Conservation (phyloP, 495 filamentous ascomycete species). For the Penicillium argentinense region DNA sequence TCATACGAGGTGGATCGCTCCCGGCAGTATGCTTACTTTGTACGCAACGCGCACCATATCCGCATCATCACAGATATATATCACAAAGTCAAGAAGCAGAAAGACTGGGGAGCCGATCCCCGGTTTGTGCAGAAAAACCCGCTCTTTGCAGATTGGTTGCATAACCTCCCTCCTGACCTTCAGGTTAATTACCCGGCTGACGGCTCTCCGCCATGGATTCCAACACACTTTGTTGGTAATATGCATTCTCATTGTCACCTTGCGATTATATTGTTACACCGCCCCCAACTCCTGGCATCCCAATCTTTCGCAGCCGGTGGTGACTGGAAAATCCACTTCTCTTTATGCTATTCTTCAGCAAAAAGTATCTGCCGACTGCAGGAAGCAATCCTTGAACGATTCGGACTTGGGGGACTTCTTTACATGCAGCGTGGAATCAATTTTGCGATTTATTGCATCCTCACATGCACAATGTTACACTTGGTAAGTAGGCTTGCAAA, state of each 20-base stretch:
- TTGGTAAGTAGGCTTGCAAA: constrained; percentile 69
- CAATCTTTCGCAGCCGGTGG: constrained; percentile 71
- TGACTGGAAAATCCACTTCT: constrained; percentile 85
- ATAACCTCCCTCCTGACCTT: constrained; percentile 75
- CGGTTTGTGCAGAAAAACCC: constrained; percentile 78
- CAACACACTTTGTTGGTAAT: constrained; percentile 88
- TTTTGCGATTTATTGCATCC: constrained; percentile 88
- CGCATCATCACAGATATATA: constrained; percentile 74
- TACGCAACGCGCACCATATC: constrained; percentile 74
- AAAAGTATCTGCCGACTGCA: constrained; percentile 89
- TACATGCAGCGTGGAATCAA: constrained; percentile 96
- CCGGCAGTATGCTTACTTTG: constrained; percentile 79
- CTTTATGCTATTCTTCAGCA: constrained; percentile 80
- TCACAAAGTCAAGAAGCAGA: constrained; percentile 74
- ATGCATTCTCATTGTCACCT: constrained; percentile 92
- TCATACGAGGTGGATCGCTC: constrained; percentile 74
- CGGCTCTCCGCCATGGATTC: constrained; percentile 79
- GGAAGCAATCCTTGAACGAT: constrained; percentile 76
- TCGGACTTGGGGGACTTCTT: constrained; percentile 76
- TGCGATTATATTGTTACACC: constrained; percentile 81
- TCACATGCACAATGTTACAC: constrained; percentile 95
- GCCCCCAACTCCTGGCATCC: constrained; percentile 79
- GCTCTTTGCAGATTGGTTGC: constrained; percentile 70
- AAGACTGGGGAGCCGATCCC: constrained; percentile 88
- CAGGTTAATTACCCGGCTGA: constrained; percentile 76